Percentiles rank a stretch among this genome's conserved stretches.
Evolutionary conservation across 169 alveolate genomes (phyloP).

Genomic region (Plasmodium falciparum): DNA sequence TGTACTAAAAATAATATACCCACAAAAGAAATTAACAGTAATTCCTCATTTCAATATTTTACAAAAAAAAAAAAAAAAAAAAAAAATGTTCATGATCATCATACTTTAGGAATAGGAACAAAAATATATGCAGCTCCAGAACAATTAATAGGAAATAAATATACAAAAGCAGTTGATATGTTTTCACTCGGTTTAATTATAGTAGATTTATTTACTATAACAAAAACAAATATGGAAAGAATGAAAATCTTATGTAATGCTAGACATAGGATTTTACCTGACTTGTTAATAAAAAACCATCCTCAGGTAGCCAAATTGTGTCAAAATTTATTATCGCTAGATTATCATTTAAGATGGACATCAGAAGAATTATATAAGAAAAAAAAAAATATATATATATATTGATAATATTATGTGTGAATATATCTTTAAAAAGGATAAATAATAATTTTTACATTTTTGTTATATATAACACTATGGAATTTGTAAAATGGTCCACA

Average conservation of each 20-base stretch:
- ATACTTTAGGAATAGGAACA: constrained; percentile 80
- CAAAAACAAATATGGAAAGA: constrained; percentile 80
- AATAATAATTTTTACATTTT: no score
- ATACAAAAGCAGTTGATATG: constrained; percentile 78
- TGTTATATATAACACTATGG: no score
- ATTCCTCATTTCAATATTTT: background rate
- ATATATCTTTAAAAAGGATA: no score
- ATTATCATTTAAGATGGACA: constrained; percentile 35
- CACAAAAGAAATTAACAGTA: background rate
- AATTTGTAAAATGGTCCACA: no score
- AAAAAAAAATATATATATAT: background rate
- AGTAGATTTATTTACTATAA: constrained; percentile 75
- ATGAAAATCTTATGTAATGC: constrained; percentile 75
- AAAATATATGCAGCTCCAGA: constrained; percentile 82
- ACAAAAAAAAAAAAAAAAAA: background rate
- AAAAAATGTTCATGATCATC: constrained; percentile 21
- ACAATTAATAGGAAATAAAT: constrained; percentile 77
- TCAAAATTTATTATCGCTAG: constrained; percentile 39
- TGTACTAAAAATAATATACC: no score
- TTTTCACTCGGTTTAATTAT: constrained; percentile 79
- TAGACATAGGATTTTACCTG: constrained; percentile 77
- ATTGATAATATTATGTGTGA: no score
- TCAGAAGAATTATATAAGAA: constrained; percentile 49
- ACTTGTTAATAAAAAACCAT: constrained; percentile 64
- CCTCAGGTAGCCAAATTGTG: constrained; percentile 70